A percentile compares a stretch with the other conserved stretches of the same genome.
phyloP scores from a whole-genome alignment of 805 yeast genomes.

The Blastobotrys peoriensis region DNA sequence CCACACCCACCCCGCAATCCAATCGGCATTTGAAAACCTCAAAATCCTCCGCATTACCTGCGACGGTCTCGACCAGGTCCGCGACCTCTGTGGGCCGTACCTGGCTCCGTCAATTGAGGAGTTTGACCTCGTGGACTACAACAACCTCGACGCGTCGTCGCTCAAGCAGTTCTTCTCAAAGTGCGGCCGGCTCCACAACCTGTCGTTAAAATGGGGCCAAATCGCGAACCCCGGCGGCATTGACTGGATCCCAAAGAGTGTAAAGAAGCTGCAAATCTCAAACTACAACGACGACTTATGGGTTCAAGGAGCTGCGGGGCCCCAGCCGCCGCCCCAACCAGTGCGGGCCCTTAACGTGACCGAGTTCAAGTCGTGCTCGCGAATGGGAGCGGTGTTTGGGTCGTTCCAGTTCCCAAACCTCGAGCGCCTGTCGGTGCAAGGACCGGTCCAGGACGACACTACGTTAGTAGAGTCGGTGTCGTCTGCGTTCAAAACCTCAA shows the following conservation, averaged over 20 bases:
- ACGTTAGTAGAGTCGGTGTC: conserved; percentile 2
- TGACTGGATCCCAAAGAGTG: conserved; percentile 5
- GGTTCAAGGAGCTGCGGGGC: not conserved
- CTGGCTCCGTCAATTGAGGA: conserved; percentile 4
- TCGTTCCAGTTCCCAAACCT: conserved; percentile 3
- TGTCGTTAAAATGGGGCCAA: conserved; percentile 6
- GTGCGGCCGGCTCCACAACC: conserved; percentile 4
- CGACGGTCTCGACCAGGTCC: conserved; percentile 2
- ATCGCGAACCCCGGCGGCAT: conserved; percentile 2
- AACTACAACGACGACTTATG: not conserved
- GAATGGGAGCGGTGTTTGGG: conserved; percentile 3
- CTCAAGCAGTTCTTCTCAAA: conserved; percentile 4
- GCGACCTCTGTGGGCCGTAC: conserved; percentile 4
- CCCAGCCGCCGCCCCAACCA: not conserved
- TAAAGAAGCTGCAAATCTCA: conserved; percentile 3
- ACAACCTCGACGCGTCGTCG: conserved; percentile 1
- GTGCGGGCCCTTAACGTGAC: conserved; percentile 4
- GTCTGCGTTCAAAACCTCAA: not conserved
- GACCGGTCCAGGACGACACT: conserved; percentile 6
- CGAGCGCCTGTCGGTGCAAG: conserved; percentile 5
- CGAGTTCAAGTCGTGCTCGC: conserved; percentile 6
- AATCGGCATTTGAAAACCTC: conserved; percentile 1
- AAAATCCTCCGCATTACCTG: conserved; percentile 2
- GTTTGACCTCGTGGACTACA: conserved; percentile 5
- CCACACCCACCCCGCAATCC: not conserved